Conservation (phyloP, 2,329 filamentous ascomycete genomes). For the Dactylellina leptospora region DNA sequence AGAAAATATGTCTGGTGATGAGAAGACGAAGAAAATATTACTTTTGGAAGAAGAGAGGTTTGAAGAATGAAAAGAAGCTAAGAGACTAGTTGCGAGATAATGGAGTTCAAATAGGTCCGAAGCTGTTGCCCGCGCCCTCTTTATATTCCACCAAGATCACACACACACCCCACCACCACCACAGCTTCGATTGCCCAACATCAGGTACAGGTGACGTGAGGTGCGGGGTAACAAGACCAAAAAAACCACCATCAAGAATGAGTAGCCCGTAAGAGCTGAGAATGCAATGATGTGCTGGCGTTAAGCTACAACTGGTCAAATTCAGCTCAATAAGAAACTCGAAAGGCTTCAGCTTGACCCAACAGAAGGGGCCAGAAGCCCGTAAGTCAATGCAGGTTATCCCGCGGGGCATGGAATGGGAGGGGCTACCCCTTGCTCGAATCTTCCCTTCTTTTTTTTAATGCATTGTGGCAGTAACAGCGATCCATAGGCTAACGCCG, state of each 20-base stretch:
- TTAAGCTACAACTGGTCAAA: constrained; percentile 12
- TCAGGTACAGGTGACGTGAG: constrained; percentile 46
- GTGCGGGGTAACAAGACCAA: constrained; percentile 41
- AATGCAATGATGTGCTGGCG: constrained; percentile 47
- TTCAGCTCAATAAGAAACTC: constrained; percentile 9
- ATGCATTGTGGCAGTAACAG: background rate
- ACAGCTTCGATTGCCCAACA: constrained; percentile 18
- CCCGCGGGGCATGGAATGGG: constrained; percentile 9
- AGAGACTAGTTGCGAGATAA: background rate
- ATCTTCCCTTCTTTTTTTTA: too few relatives aligned
- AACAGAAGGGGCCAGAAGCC: background rate
- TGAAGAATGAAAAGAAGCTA: constrained; percentile 3
- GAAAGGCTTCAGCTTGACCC: background rate
- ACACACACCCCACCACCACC: constrained; percentile 8
- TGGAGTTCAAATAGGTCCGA: background rate
- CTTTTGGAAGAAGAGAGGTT: background rate
- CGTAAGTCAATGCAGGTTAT: background rate
- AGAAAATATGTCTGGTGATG: background rate
- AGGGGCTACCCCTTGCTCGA: constrained; percentile 15
- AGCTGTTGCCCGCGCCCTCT: background rate
- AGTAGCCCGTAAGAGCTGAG: too few relatives aligned
- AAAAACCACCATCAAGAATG: constrained; percentile 5
- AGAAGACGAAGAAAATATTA: background rate
- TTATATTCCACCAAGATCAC: constrained; percentile 22
- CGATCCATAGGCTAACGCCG: background rate